These are phyloP conservation scores for Starmerella potacharoeniae DNA, from an alignment of 805 yeast genomes.

Conservation along the genomic window DNA sequence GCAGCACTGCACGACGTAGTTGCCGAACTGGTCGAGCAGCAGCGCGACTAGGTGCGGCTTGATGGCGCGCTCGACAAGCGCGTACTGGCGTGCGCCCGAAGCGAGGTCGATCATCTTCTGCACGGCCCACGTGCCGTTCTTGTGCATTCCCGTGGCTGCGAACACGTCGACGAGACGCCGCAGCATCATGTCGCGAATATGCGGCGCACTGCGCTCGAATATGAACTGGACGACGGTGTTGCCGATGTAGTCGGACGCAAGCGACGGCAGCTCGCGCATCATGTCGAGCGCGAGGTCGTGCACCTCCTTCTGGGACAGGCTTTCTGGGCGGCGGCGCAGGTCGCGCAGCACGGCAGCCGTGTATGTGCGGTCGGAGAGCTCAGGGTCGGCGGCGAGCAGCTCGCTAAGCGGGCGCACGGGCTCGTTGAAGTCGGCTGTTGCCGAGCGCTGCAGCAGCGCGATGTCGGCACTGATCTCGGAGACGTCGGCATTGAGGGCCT, in stretches of 20 bases:
- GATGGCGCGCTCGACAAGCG: conserved; percentile 55
- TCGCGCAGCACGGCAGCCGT: conserved; percentile 86
- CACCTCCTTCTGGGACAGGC: conserved; percentile 46
- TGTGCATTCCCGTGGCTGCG: conserved; percentile 88
- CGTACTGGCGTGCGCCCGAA: conserved; percentile 48
- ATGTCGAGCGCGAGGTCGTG: conserved; percentile 76
- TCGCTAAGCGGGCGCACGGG: conserved; percentile 58
- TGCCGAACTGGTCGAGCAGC: conserved; percentile 92
- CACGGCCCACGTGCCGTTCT: conserved; percentile 99
- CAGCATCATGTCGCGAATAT: conserved; percentile 70
- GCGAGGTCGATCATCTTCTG: conserved; percentile 83
- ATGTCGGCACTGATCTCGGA: conserved; percentile 24
- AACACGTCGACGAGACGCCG: conserved; percentile 64
- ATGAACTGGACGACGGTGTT: conserved; percentile 91
- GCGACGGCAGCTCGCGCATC: conserved; percentile 79
- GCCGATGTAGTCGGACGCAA: conserved; percentile 86
- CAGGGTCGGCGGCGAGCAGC: conserved; percentile 22
- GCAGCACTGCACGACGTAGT: conserved; percentile 91
- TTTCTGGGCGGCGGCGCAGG: conserved; percentile 56
- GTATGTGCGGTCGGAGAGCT: conserved; percentile 46
- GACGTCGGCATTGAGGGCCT: conserved; percentile 29
- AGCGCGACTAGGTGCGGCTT: conserved; percentile 73
- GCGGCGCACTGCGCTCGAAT: conserved; percentile 57
- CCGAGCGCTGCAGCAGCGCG: conserved; percentile 27
- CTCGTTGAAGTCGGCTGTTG: conserved; percentile 28